phyloP scores from a whole-genome alignment of 2,329 filamentous ascomycete genomes.

The Scopulariopsis brevicaulis region DNA sequence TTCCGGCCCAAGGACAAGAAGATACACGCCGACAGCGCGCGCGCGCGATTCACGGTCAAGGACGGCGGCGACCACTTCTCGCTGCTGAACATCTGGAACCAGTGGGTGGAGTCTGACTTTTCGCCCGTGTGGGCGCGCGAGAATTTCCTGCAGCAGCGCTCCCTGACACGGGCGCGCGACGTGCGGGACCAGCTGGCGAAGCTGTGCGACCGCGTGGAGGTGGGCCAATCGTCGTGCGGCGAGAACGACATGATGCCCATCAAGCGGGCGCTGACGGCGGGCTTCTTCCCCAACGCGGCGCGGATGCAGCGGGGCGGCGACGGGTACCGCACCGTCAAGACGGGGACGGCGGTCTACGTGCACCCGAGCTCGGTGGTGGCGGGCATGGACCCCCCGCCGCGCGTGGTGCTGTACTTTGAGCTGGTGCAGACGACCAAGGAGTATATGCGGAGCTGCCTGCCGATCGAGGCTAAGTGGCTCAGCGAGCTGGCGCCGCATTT shows the following conservation, averaged over 20 bases:
- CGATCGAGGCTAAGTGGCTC: slow-evolving; percentile 75
- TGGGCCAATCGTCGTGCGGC: slow-evolving; percentile 58
- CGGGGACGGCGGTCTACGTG: slow-evolving; percentile 77
- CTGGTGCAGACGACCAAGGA: slow-evolving; percentile 77
- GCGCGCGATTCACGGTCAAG: slow-evolving; percentile 77
- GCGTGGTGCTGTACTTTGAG: slow-evolving; percentile 82
- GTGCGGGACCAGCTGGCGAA: slow-evolving; percentile 87
- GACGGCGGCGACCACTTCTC: slow-evolving; percentile 72
- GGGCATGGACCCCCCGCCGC: slow-evolving; percentile 61
- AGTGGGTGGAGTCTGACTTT: slow-evolving; percentile 90
- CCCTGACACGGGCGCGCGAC: slow-evolving; percentile 78
- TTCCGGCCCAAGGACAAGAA: slow-evolving; percentile 97
- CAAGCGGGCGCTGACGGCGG: slow-evolving; percentile 77
- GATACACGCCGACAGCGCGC: slow-evolving; percentile 84
- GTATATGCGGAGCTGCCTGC: slow-evolving; percentile 83
- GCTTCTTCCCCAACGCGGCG: slow-evolving; percentile 91
- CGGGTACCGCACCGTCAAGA: slow-evolving; percentile 86
- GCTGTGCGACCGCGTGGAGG: slow-evolving; percentile 87
- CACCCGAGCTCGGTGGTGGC: slow-evolving; percentile 80
- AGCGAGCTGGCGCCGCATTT: slow-evolving; percentile 88
- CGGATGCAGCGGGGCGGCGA: slow-evolving; percentile 74
- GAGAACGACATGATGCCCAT: slow-evolving; percentile 60
- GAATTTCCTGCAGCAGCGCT: slow-evolving; percentile 87
- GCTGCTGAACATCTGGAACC: slow-evolving; percentile 85
- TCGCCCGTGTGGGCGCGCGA: slow-evolving; percentile 79